These are phyloP conservation scores for Glonium stellatum DNA, from an alignment of 495 filamentous ascomycete genomes.

Conservation along the genomic window DNA sequence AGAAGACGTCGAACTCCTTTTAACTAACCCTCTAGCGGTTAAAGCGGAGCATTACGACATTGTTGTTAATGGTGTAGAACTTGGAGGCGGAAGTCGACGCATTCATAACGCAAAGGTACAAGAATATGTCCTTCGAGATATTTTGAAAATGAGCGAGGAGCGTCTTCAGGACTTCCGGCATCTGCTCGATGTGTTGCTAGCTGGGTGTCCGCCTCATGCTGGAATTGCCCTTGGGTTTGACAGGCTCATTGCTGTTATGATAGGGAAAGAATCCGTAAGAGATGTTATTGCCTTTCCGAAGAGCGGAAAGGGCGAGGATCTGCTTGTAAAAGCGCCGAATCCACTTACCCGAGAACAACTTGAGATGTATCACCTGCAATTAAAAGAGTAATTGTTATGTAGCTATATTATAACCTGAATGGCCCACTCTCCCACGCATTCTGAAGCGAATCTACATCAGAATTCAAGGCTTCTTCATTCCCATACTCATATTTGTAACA, in stretches of 20 bases:
- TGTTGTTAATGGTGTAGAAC: constrained; percentile 89
- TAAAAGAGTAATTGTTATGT: constrained; percentile 24
- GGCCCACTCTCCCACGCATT: too few relatives aligned
- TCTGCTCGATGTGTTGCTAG: constrained; percentile 69
- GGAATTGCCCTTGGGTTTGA: constrained; percentile 92
- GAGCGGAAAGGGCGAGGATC: constrained; percentile 76
- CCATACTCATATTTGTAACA: too few relatives aligned
- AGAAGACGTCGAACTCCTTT: constrained; percentile 67
- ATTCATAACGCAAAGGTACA: constrained; percentile 84
- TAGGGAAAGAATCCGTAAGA: constrained; percentile 63
- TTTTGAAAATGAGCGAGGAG: constrained; percentile 56
- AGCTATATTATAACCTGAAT: too few relatives aligned
- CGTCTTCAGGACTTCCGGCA: constrained; percentile 73
- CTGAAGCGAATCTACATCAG: too few relatives aligned
- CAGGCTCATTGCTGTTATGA: constrained; percentile 73
- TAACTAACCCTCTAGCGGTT: constrained; percentile 61
- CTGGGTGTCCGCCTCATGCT: constrained; percentile 95
- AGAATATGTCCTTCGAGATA: constrained; percentile 72
- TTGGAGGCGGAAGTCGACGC: constrained; percentile 87
- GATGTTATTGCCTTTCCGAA: constrained; percentile 98
- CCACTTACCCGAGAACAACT: constrained; percentile 56
- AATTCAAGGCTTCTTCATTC: too few relatives aligned
- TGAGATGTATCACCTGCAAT: constrained; percentile 61
- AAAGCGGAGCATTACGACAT: constrained; percentile 87
- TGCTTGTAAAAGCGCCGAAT: constrained; percentile 68